Evolutionary conservation across 1,284 basidiomycete species (phyloP), one percentile per base, ranked within the genome.

Genomic region (Inonotus hispidus): DNA sequence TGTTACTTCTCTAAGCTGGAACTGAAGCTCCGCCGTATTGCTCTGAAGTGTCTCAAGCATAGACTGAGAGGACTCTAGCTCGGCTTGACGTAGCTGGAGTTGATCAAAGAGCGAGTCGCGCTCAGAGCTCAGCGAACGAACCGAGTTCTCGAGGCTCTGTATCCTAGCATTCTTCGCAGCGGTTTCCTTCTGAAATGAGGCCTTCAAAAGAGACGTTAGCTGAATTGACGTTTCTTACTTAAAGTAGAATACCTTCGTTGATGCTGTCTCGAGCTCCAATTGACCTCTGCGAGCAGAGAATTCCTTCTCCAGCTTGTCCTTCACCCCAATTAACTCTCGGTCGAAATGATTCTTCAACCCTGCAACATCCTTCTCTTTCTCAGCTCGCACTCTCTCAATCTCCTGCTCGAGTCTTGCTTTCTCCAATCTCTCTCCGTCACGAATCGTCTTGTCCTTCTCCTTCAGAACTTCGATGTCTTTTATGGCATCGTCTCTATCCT

Each of bases 91-190:
- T 46, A 89, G 68, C 73, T 97, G 92, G 3, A 93, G 77, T 62
- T 90, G 84, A 65, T 93, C 90, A 69, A 96, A 97, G 60, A 93
- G 81, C 16, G 77, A 71, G 66, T 86, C 85, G 67, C 93, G 94
- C 69, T 93, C 90, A 27, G 76, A 72, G 7, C 83, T 81, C 13
- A 95, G 77, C 27, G 79, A 82, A 63, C 83, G 81, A 19, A 93
- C 77, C 0, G 85, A 87, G 38, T 76, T 75, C 69, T 95, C 90
- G 32, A 97, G 80, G 3, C 82, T 76, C 1, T 80, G 73, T 52
- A 95, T 88, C 49, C 85, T 86, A 1, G 81, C 75, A 23, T 79
- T 79, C 70, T 86, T 88, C 19, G 73, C 69, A 5, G 83, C 73
- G 2, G 92, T 67, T 61, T 93, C 93, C 69, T 87, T 86, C 2